Percentiles rank a stretch among this genome's conserved stretches.
phyloP scores from a whole-genome alignment of 257 asterid genomes.

The Striga asiatica region DNA sequence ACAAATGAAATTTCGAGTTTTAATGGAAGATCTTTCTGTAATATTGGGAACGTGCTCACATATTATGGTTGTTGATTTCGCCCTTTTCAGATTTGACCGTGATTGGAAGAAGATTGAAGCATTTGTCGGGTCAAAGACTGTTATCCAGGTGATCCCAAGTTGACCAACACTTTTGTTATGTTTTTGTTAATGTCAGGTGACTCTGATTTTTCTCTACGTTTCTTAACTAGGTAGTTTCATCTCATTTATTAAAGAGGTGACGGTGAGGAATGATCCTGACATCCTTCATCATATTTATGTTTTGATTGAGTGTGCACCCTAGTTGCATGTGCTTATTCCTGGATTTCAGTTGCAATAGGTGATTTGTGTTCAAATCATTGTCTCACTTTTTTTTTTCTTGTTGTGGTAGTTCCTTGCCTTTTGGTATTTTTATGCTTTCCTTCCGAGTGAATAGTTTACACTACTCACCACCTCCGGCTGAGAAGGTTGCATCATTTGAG shows the following conservation, averaged over 20 bases:
- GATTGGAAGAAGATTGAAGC: conserved; percentile 97
- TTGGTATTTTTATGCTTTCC: neutral
- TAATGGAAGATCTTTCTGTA: no score
- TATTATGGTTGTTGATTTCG: neutral
- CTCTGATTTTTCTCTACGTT: neutral
- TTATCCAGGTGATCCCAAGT: conserved; percentile 54
- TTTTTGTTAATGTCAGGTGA: neutral
- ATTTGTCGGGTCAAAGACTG: conserved; percentile 85
- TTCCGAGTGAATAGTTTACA: no score
- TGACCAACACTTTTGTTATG: neutral
- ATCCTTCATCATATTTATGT: neutral
- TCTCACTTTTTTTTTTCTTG: neutral
- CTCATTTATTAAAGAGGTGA: no score
- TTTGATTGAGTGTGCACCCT: conserved; percentile 7
- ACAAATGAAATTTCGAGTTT: neutral
- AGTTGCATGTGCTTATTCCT: conserved; percentile 18
- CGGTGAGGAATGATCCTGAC: no score
- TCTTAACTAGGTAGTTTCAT: neutral
- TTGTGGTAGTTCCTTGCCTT: neutral
- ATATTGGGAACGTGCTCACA: no score
- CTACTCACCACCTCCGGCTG: no score
- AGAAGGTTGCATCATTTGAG: neutral
- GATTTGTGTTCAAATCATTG: neutral
- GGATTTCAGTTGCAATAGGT: neutral
- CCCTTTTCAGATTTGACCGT: conserved; percentile 63